Percentiles rank a stretch among this genome's conserved stretches.
Conservation (phyloP, 2,329 filamentous ascomycete species). For the Aspergillus hiratsukae region DNA sequence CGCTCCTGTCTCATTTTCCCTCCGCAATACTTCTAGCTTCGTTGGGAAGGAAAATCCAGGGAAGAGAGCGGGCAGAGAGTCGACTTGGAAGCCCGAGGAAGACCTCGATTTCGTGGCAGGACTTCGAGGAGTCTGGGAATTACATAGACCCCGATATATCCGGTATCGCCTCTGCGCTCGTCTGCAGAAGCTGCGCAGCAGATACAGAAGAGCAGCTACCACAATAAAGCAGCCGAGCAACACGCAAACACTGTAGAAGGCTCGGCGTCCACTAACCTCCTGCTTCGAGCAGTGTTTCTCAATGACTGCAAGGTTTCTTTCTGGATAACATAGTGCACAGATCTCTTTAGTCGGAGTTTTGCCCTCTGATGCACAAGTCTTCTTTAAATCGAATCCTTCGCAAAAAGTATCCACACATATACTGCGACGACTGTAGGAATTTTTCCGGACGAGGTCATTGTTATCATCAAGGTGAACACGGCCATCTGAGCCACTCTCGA, state of each 20-base stretch:
- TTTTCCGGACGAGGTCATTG: background rate
- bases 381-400: slow-evolving; percentile 4
- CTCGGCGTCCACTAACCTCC: slow-evolving; percentile 8
- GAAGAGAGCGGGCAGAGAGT: background rate
- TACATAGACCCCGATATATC: slow-evolving; percentile 3
- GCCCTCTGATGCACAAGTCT: slow-evolving; percentile 2
- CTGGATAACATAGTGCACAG: slow-evolving; percentile 15
- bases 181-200: slow-evolving; percentile 4
- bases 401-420: slow-evolving; percentile 12
- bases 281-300: slow-evolving; percentile 10
- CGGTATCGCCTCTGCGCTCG: background rate
- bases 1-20: background rate
- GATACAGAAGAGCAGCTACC: slow-evolving; percentile 6
- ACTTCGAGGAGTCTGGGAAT: background rate
- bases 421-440: background rate
- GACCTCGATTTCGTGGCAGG: background rate
- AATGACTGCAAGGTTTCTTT: slow-evolving; percentile 6
- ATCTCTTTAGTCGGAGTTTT: slow-evolving; percentile 4
- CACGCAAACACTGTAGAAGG: slow-evolving; percentile 13
- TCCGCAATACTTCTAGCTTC: background rate
- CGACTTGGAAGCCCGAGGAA: background rate
- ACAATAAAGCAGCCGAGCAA: slow-evolving; percentile 7
- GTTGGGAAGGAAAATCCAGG: background rate
- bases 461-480: background rate
- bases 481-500: background rate